phyloP scores from a whole-genome alignment of 192 early-diverging fungal species.

The Entophlyctis luteolus region DNA sequence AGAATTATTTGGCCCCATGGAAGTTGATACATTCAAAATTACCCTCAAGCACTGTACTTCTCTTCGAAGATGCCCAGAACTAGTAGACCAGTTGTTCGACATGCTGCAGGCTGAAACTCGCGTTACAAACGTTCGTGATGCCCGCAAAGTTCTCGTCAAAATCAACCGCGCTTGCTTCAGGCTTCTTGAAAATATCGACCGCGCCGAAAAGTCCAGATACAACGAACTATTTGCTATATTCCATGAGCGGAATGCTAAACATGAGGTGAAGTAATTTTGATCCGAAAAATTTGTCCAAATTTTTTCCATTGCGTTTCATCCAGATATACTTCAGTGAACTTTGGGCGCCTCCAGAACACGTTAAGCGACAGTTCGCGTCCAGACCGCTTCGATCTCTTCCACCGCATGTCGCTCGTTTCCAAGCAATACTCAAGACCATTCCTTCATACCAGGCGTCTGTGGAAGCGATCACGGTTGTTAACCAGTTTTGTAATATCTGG shows the following conservation, averaged over 20 bases:
- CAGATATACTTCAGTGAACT: slow-evolving; percentile 4
- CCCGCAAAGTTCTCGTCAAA: background rate
- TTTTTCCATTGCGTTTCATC: background rate
- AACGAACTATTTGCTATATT: background rate
- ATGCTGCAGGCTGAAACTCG: background rate
- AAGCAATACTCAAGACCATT: background rate
- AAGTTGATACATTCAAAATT: slow-evolving; percentile 10
- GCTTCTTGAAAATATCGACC: background rate
- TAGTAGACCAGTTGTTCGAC: background rate
- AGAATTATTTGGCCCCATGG: slow-evolving; percentile 6
- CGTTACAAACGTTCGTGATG: background rate
- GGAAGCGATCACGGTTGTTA: background rate
- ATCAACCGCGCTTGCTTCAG: background rate
- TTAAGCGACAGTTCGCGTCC: background rate
- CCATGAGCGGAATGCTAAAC: slow-evolving; percentile 6
- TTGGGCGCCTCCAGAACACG: background rate
- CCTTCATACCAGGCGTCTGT: background rate
- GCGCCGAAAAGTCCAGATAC: background rate
- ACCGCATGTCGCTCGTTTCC: background rate
- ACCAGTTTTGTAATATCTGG: background rate
- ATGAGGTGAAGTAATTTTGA: background rate
- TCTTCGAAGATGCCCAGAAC: background rate
- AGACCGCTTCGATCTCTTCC: background rate
- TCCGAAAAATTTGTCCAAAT: background rate
- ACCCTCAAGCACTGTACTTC: background rate